Conservation (phyloP, 495 filamentous ascomycete species). For the Pyrenopolyporus hunteri region DNA sequence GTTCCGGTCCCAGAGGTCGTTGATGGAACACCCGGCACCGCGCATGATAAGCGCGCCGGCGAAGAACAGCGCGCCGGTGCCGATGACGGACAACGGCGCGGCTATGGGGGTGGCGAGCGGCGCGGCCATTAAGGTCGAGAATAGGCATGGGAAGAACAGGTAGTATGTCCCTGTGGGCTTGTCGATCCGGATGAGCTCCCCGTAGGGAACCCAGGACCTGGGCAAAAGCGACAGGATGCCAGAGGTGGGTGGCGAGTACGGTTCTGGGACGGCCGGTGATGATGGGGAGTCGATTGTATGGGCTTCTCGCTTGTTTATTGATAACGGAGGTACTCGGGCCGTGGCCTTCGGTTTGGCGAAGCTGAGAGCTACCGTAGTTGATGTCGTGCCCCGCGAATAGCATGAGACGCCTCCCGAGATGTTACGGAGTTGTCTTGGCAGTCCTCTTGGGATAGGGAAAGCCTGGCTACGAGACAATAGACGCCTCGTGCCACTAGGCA, state of each 20-base stretch:
- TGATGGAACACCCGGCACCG: slow-evolving; percentile 96
- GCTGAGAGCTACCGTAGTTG: slow-evolving; percentile 20
- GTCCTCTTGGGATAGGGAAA: not conserved
- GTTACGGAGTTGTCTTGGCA: slow-evolving; percentile 14
- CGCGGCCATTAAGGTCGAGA: slow-evolving; percentile 78
- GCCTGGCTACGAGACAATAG: not conserved
- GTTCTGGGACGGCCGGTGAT: slow-evolving; percentile 21
- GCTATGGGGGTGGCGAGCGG: slow-evolving; percentile 66
- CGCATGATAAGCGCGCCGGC: slow-evolving; percentile 92
- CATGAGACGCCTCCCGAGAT: not conserved
- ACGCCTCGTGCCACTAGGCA: slow-evolving; percentile 4
- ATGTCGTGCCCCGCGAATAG: not conserved
- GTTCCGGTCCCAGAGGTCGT: slow-evolving; percentile 95
- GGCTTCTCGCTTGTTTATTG: slow-evolving; percentile 11
- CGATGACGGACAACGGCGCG: slow-evolving; percentile 59
- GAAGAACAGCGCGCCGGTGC: slow-evolving; percentile 80
- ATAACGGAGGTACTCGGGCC: slow-evolving; percentile 12
- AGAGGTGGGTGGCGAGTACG: slow-evolving; percentile 72
- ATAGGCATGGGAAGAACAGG: slow-evolving; percentile 93
- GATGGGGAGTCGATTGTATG: slow-evolving; percentile 37
- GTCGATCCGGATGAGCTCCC: slow-evolving; percentile 90
- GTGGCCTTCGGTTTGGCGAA: slow-evolving; percentile 33
- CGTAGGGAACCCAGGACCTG: slow-evolving; percentile 81
- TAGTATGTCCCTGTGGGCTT: slow-evolving; percentile 96
- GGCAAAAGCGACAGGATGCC: slow-evolving; percentile 82